Evolutionary conservation across 2,329 filamentous ascomycete genomes (phyloP).

Genomic region (Trichoderma simmonsii): DNA sequence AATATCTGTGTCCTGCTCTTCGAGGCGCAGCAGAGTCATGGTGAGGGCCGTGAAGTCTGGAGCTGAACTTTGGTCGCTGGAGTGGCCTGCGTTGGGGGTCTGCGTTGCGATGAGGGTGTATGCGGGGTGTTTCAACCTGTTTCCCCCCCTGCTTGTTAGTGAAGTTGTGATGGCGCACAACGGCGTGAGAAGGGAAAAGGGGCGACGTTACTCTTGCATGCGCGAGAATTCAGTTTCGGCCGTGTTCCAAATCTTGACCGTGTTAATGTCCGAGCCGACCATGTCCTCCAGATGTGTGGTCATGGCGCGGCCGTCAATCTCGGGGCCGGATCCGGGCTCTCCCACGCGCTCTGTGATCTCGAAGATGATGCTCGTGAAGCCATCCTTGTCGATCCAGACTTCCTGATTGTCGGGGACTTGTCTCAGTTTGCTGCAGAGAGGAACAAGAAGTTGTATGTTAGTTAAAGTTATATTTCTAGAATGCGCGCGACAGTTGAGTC

Average conservation of each 20-base stretch:
- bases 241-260: constrained; percentile 64
- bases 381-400: constrained; percentile 80
- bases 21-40: constrained; percentile 73
- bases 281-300: constrained; percentile 68
- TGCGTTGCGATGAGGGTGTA: constrained; percentile 70
- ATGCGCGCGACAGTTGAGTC: not conserved
- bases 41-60: constrained; percentile 71
- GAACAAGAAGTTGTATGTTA: constrained; percentile 13
- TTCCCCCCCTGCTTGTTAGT: not conserved
- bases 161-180: not conserved
- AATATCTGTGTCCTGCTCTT: constrained; percentile 73
- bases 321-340: constrained; percentile 48
- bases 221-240: constrained; percentile 58
- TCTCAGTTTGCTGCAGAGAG: constrained; percentile 57
- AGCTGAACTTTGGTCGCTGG: constrained; percentile 36
- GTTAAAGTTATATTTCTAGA: not conserved
- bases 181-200: not conserved
- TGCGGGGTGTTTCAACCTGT: constrained; percentile 49
- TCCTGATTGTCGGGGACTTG: constrained; percentile 87
- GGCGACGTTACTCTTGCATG: constrained; percentile 44
- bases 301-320: constrained; percentile 67
- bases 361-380: constrained; percentile 83
- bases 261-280: constrained; percentile 60
- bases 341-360: constrained; percentile 84
- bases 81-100: constrained; percentile 39